phyloP scores from a whole-genome alignment of 164 flowering plant genomes.

The Aristolochia californica region DNA sequence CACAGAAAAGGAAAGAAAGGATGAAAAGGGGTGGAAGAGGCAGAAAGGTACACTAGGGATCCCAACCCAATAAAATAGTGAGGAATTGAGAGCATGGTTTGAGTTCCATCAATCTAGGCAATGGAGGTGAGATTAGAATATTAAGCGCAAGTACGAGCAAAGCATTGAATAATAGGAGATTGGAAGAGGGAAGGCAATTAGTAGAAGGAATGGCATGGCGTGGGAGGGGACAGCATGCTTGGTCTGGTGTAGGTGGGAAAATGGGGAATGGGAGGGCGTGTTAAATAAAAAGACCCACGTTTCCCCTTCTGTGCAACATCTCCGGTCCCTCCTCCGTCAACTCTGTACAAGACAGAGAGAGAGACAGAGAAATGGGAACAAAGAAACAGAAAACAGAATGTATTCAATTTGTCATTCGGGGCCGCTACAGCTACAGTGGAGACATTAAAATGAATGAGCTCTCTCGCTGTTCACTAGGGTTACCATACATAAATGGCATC shows the following conservation, averaged over 20 bases:
- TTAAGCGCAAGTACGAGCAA: neutral
- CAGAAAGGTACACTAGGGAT: constrained; percentile 7
- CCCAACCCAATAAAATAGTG: constrained; percentile 3
- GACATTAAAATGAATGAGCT: too few relatives aligned
- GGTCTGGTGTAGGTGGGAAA: constrained; percentile 20
- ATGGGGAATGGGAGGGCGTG: constrained; percentile 29
- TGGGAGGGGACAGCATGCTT: constrained; percentile 39
- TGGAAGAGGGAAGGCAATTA: constrained; percentile 6
- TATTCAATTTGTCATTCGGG: too few relatives aligned
- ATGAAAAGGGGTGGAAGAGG: neutral
- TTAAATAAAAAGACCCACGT: constrained; percentile 34
- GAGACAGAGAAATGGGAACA: neutral
- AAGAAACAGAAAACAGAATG: too few relatives aligned
- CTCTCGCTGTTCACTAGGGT: too few relatives aligned
- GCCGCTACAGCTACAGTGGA: too few relatives aligned
- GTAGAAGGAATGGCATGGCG: constrained; percentile 13
- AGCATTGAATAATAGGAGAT: neutral
- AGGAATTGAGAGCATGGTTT: neutral
- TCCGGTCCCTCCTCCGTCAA: constrained; percentile 2
- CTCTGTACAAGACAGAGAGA: neutral
- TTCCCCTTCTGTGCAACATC: constrained; percentile 48
- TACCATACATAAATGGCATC: neutral
- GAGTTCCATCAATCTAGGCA: constrained; percentile 10
- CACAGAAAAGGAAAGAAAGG: neutral
- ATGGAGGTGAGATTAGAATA: neutral